These are phyloP conservation scores for Leishmania braziliensis DNA, from an alignment of 208 protist genomes.

Conservation along the genomic window DNA sequence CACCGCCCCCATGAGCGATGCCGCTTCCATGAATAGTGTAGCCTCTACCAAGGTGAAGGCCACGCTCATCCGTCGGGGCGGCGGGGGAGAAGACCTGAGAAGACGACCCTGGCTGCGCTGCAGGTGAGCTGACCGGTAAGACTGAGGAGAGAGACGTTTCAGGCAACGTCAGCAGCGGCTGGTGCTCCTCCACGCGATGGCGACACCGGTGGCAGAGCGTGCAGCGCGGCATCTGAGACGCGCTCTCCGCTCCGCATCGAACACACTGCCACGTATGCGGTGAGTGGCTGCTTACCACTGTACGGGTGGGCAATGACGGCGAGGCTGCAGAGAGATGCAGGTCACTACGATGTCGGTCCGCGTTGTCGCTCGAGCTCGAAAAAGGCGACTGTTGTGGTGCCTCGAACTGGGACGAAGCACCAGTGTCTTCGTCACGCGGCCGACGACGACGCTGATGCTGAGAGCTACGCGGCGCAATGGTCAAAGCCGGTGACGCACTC, in stretches of 20 bases:
- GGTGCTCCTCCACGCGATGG: conserved; percentile 23
- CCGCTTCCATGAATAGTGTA: neutral
- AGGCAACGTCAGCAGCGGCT: neutral
- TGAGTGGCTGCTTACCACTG: neutral
- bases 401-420: neutral
- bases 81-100: neutral
- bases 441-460: conserved; percentile 8
- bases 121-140: neutral
- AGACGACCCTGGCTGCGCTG: conserved; percentile 1
- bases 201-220: conserved; percentile 26
- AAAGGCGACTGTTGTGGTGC: neutral
- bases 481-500: neutral
- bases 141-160: neutral
- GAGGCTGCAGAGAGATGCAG: neutral
- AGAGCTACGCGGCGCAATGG: neutral
- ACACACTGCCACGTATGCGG: conserved; percentile 25
- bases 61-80: neutral
- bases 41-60: neutral
- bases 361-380: neutral
- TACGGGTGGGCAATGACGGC: neutral
- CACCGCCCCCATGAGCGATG: no score
- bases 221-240: conserved; percentile 24
- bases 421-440: neutral
- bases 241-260: conserved; percentile 25
- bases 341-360: neutral